Evolutionary conservation across 2,329 filamentous ascomycete genomes (phyloP), one percentile per base, ranked within the genome.

Genomic region (Pezicula carpinea): DNA sequence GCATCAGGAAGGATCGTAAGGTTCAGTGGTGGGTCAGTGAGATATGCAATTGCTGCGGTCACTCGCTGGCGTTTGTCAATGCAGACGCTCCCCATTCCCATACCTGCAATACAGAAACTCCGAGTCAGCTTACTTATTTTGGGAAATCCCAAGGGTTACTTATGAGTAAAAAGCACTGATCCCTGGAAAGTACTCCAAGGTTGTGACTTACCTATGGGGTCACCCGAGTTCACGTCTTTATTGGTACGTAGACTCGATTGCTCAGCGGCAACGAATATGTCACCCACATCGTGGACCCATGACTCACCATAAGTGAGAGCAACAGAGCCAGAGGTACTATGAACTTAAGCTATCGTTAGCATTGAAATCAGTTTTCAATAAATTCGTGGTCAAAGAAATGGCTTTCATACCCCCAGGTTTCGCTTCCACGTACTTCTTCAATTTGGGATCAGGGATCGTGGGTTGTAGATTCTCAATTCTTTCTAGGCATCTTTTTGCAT

Each of bases 181-280:
- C n/a, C n/a, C n/a, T n/a, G n/a, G n/a, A n/a, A n/a, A n/a, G n/a
- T n/a, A n/a, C n/a, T n/a, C n/a, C n/a, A n/a, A n/a, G n/a, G n/a
- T n/a, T n/a, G n/a, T n/a, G n/a, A n/a, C n/a, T n/a, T n/a, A n/a
- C n/a, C 79, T 18, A 82, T 64, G 0, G 75, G 76, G 52, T 81
- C 69, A 0, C 79, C 79, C 6, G 73, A 75, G 51, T 82, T 82
- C 43, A 77, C 70, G 48, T 82, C 79, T 0, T 66, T 66, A 48
- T 80, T 81, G 26, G 71, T 50, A 0, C 68, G 61, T 32, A 72
- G 67, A 0, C 76, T 76, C 22, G 68, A 67, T 19, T 73, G 55
- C 48, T 74, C 66, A 35, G 75, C 73, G 8, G 69, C 57, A 49
- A 76, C 71, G 21, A 77, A 53, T 35, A 73, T 52, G 0, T 61